Conservation (phyloP, 2,329 filamentous ascomycete genomes). For the Trichoderma simmonsii region DNA sequence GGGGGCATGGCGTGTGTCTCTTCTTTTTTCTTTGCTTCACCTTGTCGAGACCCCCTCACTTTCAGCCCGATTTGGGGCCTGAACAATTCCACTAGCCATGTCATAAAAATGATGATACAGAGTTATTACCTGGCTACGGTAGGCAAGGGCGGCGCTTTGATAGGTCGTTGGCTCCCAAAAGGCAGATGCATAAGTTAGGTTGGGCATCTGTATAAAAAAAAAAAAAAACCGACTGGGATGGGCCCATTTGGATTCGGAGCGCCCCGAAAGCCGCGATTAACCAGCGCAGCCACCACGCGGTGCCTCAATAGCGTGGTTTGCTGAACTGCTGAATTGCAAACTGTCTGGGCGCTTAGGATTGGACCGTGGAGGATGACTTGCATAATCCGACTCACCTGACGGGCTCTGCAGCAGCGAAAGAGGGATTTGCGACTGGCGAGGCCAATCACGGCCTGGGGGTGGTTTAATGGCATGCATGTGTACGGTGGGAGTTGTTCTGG, state of each 20-base stretch:
- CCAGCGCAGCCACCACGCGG: constrained; percentile 5
- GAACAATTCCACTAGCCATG: neutral
- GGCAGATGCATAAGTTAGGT: neutral
- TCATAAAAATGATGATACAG: neutral
- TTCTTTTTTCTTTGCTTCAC: neutral
- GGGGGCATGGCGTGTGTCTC: neutral
- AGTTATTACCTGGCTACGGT: neutral
- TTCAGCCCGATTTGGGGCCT: neutral
- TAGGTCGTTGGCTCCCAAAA: neutral
- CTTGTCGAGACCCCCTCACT: neutral
- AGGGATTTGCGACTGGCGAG: neutral
- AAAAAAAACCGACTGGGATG: neutral
- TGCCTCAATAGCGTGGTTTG: neutral
- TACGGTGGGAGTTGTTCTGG: neutral
- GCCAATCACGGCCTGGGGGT: neutral
- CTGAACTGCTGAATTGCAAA: neutral
- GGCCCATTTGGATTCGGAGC: constrained; percentile 1
- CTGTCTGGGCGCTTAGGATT: neutral
- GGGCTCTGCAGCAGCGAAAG: neutral
- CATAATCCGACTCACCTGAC: constrained; percentile 13
- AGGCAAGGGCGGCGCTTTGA: neutral
- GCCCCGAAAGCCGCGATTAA: constrained; percentile 14
- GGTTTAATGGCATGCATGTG: constrained; percentile 5
- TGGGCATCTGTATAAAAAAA: constrained; percentile 4
- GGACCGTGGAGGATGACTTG: neutral